Base-by-base conservation (phyloP, 2,329 filamentous ascomycete genomes). In the Hypomyces perniciosus region DNA sequence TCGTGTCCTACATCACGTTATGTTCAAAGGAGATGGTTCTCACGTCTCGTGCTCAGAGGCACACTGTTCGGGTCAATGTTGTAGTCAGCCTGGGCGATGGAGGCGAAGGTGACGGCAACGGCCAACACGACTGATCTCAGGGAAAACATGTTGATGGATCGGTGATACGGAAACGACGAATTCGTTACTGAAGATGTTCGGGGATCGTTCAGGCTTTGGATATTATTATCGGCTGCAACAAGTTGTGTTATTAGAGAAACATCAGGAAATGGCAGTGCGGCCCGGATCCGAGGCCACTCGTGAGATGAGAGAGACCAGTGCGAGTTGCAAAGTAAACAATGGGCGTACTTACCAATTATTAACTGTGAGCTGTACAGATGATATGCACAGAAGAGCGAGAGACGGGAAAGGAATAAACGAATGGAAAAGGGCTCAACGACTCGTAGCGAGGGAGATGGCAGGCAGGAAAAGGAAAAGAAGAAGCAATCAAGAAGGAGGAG, bases 51-150 rank as follows among this genome's bases (percentile, higher is more conserved):
- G 43, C 69, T 57, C 34, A 80, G 57, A 3, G 76, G 62, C 3
- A 91, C 85, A 31, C 68, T 77, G 12, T 72, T 59, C 4, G 87
- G 86, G 46, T 86, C 75, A 63, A 91, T 84, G 31, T 58, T 56
- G 62, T 83, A 83, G 60, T 82, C 74, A 55, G 75, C 76, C 57
- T 78, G 76, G 57, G 80, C 77, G 53, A 74, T 65, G 30, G 75
- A 68, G 57, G 77, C 65, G 55, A 84, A 68, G 55, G 77, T 71
- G 38, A 76, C 64, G 61, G 79, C 80, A 59, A 77, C 65, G 56
- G 81, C 77, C 68, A 84, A 60, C 57, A 80, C 58, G 54, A 75
- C 68, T 56, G 73, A 68, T 65, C 73, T 77, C 65, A 81, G 64
- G 30, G 77, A 80, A 60, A 72, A 72, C 81, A 85, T 85, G 35